phyloP scores from a whole-genome alignment of 331 rosid genomes.

The Quercus tomentella region DNA sequence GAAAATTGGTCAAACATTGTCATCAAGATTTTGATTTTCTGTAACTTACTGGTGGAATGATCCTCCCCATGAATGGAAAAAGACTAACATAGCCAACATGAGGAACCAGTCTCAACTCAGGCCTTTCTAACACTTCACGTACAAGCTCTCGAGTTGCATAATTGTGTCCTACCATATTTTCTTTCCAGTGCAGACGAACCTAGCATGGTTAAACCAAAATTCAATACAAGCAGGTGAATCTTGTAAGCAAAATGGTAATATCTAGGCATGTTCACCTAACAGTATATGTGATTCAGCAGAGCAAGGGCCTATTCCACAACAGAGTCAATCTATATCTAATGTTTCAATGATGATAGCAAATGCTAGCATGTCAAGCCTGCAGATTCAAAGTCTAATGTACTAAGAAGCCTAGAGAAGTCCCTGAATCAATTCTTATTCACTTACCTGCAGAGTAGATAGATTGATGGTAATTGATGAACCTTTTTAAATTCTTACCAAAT shows the following conservation, averaged over 20 bases:
- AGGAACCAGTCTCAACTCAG: constrained; percentile 76
- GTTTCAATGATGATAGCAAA: background rate
- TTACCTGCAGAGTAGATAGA: background rate
- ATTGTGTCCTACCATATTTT: constrained; percentile 35
- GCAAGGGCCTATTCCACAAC: background rate
- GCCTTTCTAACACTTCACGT: constrained; percentile 58
- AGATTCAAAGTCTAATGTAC: background rate
- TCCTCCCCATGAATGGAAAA: constrained; percentile 81
- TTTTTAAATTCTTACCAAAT: background rate
- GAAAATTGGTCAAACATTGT: background rate
- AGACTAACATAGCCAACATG: constrained; percentile 85
- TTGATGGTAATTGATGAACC: background rate
- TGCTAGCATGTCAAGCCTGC: background rate
- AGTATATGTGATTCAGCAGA: background rate
- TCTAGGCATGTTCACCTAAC: background rate
- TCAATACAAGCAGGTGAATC: constrained; percentile 4
- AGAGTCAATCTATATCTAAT: background rate
- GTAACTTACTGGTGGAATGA: constrained; percentile 87
- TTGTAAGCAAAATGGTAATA: background rate
- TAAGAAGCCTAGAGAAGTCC: background rate
- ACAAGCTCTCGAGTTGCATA: constrained; percentile 59
- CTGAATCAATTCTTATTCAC: background rate
- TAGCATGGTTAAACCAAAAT: constrained; percentile 20
- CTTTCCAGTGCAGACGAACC: constrained; percentile 86
- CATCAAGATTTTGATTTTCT: constrained; percentile 12